A percentile compares a stretch with the other conserved stretches of the same genome.
phyloP scores from a whole-genome alignment of 1,284 basidiomycete species.

The Pseudozyma hubeiensis region DNA sequence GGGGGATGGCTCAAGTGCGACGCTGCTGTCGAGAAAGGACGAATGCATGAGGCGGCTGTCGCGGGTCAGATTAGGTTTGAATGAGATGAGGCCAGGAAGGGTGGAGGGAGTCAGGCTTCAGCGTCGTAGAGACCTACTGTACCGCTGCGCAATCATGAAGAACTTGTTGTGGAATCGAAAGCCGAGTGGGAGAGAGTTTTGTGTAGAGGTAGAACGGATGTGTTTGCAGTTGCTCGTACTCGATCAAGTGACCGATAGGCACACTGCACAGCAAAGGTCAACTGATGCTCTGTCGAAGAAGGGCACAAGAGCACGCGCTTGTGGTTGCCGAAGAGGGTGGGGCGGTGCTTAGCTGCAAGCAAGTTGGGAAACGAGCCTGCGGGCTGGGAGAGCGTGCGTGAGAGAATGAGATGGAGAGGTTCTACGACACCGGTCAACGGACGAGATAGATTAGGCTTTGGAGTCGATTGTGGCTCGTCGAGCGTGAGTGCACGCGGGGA shows the following conservation, averaged over 20 bases:
- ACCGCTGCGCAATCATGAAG: conserved; percentile 2
- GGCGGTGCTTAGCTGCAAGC: no score
- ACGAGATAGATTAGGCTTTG: conserved; percentile 7
- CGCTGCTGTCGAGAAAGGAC: background rate
- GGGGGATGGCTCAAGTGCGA: background rate
- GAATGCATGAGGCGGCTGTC: conserved; percentile 2
- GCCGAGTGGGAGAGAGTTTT: conserved; percentile 9
- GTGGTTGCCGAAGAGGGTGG: no score
- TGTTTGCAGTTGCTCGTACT: no score
- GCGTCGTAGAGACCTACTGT: background rate
- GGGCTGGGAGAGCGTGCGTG: background rate
- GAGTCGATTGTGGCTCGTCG: background rate
- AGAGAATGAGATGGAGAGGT: background rate
- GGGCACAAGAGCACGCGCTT: no score
- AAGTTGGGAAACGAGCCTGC: no score
- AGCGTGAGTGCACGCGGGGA: background rate
- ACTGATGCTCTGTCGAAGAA: no score
- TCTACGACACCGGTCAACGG: background rate
- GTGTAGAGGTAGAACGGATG: background rate
- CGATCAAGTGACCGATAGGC: no score
- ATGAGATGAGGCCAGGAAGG: background rate
- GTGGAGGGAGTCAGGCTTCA: background rate
- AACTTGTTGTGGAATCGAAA: background rate
- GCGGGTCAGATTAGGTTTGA: conserved; percentile 3
- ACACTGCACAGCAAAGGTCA: no score